Conservation (phyloP, 2,329 filamentous ascomycete genomes). For the Paecilomyces variotii region DNA sequence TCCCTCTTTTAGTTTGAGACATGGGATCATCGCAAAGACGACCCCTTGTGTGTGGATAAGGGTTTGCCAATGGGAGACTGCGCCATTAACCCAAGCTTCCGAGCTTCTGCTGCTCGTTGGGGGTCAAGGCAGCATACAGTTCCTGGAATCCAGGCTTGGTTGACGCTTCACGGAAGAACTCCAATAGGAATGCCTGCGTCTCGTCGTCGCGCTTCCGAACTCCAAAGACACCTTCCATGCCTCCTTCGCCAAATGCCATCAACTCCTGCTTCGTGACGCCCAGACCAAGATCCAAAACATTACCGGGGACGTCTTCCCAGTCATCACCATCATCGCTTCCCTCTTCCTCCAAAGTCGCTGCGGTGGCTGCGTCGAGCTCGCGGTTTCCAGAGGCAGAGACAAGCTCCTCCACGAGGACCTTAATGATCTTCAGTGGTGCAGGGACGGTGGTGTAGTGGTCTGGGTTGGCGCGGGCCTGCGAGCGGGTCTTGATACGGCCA, state of each 20-base stretch:
- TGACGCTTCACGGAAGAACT: conserved; percentile 63
- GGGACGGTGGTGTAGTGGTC: conserved; percentile 83
- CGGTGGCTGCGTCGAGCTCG: conserved; percentile 47
- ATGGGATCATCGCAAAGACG: background rate
- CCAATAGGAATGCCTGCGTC: conserved; percentile 72
- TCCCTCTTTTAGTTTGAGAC: background rate
- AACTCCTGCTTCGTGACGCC: conserved; percentile 64
- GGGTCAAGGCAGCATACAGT: conserved; percentile 46
- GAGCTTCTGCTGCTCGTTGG: conserved; percentile 41
- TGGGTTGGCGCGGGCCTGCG: conserved; percentile 78
- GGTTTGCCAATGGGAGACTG: background rate
- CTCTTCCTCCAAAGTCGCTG: conserved; percentile 53
- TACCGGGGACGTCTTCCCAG: conserved; percentile 80
- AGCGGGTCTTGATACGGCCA: conserved; percentile 86
- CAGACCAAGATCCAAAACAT: conserved; percentile 67
- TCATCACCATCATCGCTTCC: conserved; percentile 64
- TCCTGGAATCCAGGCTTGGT: conserved; percentile 48
- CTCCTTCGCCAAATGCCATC: conserved; percentile 61
- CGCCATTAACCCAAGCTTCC: conserved; percentile 18
- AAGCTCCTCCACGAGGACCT: conserved; percentile 89
- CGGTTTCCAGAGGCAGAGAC: conserved; percentile 62
- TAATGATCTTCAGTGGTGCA: conserved; percentile 88
- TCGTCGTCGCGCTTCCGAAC: conserved; percentile 74
- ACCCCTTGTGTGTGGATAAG: background rate
- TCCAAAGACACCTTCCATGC: conserved; percentile 39